Evolutionary conservation across 495 filamentous ascomycete species (phyloP), one percentile per base, ranked within the genome.

Genomic region (Neurospora intermedia): DNA sequence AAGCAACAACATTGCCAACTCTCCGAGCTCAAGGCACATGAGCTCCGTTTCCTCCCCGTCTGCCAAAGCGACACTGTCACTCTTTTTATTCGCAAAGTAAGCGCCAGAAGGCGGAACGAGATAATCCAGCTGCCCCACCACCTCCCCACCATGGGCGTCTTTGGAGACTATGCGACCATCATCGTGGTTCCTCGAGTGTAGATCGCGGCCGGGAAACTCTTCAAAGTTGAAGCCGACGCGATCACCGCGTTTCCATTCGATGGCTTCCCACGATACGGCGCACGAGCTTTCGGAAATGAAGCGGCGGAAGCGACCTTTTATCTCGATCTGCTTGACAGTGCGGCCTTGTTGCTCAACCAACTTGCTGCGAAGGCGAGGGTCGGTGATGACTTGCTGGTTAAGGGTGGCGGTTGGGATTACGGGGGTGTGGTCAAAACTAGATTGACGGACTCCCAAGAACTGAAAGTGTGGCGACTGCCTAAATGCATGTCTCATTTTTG

Each of bases 81-180:
- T 6, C 42, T 39, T 23, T 31, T 46, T 62, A 10, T 69, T 59
- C 13, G 71, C 71, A 20, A 72, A 20, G 41, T 43, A 6, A 10
- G 13, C 27, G 70, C 43, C 16, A n/a, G 71, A 4, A 6, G 72
- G 72, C 3, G 72, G 70, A 7, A 62, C 20, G 6, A 77, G 31
- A 35, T 81, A 81, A 59, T 81, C 79, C 18, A 81, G 72, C 70
- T 80, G 79, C 27, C 75, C 79, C 20, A 81, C 77, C 0, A 81
- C 72, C 46, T 81, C 79, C 4, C 78, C 79, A 39, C 73, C 71
- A 41, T 81, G 79, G 4, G 78, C 79, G 10, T 81, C 78, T 38
- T 76, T 80, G 16, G 78, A 70, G 13, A 80, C 42, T 16, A 81
- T 71, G 10, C 75, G 73, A 2, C 79, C 79, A 54, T 77, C 76